Evolutionary conservation across 805 yeast genomes (phyloP), one percentile per base, ranked within the genome.

Genomic region (Ogataea neopini): DNA sequence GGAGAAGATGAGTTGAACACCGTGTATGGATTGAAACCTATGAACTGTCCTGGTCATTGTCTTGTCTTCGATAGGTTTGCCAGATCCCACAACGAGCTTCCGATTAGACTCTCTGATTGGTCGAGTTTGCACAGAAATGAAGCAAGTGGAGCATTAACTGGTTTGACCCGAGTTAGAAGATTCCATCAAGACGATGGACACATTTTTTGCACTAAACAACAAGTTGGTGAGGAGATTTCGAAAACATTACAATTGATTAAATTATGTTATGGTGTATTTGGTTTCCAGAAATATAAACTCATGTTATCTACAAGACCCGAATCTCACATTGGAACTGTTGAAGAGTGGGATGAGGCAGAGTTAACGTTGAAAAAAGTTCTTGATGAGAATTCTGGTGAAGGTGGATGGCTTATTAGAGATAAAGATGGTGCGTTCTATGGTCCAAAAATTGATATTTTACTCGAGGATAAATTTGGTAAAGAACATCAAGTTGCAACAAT

Each of bases 111-210:
- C 54, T 83, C 95, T 18, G 99, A 94, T 66, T 92, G 92, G 69
- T 85, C 95, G 19, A 88, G 96, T 1, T 71, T 94, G 49, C 99
- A 94, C 66, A 76, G 99, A 61, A 94, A 94, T 61, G 99, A 94
- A 67, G 84, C 96, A 22, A 84, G 95, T 48, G 99, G 99, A 2
- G 95, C 98, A 1, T 75, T 94, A 17, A 79, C 92, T 6, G 99
- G 99, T 0, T 72, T 94, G 30, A 94, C 98, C 0, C 75, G 99
- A 47, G 97, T 94, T 3, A 79, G 99, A 49, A 74, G 96, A 53
- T 94, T 94, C 69, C 99, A 94, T 67, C 99, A 94, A 69, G 99
- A 94, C 66, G 99, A 94, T 65, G 98, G 97, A 6, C 99, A 94
- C 60, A 91, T 94, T 22, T 94, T 94, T 65, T 94, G 99, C 63